phyloP scores from a whole-genome alignment of 208 protist species.

The Novymonas esmeraldas region DNA sequence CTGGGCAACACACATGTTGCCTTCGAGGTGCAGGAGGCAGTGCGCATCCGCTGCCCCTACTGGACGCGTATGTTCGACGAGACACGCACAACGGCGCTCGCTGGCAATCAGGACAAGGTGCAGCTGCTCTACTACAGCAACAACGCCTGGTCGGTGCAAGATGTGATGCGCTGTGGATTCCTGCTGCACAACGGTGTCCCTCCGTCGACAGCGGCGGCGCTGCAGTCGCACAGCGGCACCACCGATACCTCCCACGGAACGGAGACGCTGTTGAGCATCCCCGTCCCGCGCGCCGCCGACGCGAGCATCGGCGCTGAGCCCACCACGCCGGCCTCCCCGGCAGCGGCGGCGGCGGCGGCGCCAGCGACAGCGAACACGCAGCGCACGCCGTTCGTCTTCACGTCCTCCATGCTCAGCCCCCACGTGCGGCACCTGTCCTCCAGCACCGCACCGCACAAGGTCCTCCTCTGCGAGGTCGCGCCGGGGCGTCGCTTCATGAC shows the following conservation, averaged over 20 bases:
- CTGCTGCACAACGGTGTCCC: slow-evolving; percentile 30
- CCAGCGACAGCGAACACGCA: slow-evolving; percentile 15
- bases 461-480: slow-evolving; percentile 77
- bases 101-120: slow-evolving; percentile 38
- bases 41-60: slow-evolving; percentile 48
- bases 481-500: slow-evolving; percentile 44
- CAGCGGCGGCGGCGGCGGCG: background rate
- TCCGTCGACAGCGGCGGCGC: slow-evolving; percentile 6
- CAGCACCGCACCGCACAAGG: slow-evolving; percentile 41
- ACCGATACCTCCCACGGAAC: slow-evolving; percentile 7
- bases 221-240: slow-evolving; percentile 10
- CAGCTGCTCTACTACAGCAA: slow-evolving; percentile 83
- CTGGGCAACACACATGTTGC: slow-evolving; percentile 46
- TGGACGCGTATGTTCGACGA: slow-evolving; percentile 35
- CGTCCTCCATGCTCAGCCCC: slow-evolving; percentile 53
- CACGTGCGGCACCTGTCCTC: slow-evolving; percentile 33
- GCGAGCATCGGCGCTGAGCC: background rate
- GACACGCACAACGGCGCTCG: slow-evolving; percentile 16
- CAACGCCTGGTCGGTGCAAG: slow-evolving; percentile 50
- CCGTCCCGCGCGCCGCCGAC: slow-evolving; percentile 3
- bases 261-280: slow-evolving; percentile 17
- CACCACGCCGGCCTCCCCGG: no score
- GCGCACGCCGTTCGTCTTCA: slow-evolving; percentile 56
- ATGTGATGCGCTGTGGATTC: slow-evolving; percentile 69
- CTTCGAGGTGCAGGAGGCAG: slow-evolving; percentile 45